These are phyloP conservation scores for Dentipellis sp. DNA, from an alignment of 768 basidiomycete species.

Conservation along the genomic window DNA sequence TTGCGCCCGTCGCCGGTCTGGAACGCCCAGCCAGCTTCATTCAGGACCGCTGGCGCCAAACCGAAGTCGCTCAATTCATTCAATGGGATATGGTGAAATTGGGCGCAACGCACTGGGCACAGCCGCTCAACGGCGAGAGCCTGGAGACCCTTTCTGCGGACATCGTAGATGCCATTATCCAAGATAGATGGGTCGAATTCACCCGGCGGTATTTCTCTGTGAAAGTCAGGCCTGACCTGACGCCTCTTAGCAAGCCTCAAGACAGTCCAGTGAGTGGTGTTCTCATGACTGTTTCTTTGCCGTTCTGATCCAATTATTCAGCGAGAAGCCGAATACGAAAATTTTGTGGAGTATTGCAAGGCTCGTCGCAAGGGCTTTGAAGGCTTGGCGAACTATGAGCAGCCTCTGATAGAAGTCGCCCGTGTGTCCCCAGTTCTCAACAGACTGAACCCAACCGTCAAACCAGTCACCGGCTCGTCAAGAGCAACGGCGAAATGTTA, in stretches of 20 bases:
- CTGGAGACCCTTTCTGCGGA: constrained; percentile 32
- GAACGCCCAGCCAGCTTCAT: constrained; percentile 25
- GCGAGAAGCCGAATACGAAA: constrained; percentile 55
- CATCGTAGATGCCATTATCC: constrained; percentile 52
- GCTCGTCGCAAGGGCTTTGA: constrained; percentile 51
- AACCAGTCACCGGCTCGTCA: constrained; percentile 25
- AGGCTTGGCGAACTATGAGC: constrained; percentile 49
- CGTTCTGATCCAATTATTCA: constrained; percentile 19
- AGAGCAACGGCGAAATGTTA: constrained; percentile 52
- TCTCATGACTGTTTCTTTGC: not conserved
- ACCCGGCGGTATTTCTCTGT: constrained; percentile 59
- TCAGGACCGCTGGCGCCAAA: constrained; percentile 18
- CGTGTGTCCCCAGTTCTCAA: constrained; percentile 43
- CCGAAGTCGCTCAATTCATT: constrained; percentile 37
- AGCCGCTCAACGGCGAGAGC: constrained; percentile 33
- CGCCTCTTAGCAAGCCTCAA: constrained; percentile 59
- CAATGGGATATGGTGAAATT: constrained; percentile 54
- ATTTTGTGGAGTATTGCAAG: constrained; percentile 59
- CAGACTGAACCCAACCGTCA: constrained; percentile 47
- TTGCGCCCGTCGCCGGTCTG: constrained; percentile 44
- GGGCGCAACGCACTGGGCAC: constrained; percentile 43
- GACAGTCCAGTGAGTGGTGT: constrained; percentile 49
- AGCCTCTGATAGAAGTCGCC: constrained; percentile 66
- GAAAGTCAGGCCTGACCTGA: constrained; percentile 53
- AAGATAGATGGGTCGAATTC: constrained; percentile 71